Base-by-base conservation (phyloP, 257 asterid genomes). In the Lavandula angustifolia region DNA sequence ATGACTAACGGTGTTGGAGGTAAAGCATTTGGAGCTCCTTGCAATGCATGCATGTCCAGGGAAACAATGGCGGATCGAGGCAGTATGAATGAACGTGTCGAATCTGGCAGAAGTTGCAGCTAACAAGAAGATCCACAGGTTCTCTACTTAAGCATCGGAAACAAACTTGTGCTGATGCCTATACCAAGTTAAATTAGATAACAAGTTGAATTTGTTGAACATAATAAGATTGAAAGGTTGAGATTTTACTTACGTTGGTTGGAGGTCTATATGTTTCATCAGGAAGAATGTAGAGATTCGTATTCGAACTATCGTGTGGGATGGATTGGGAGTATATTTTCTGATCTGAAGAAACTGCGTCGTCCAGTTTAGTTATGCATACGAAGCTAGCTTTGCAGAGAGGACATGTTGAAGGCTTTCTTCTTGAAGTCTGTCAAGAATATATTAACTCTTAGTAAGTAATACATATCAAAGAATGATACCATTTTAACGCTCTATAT, bases 301-400 rank as follows among this genome's bases (percentile, higher is more conserved):
- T 69, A 38, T 77, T 76, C 4, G 82, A 66, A 77, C 62, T 74
- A 72, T 75, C 80, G 16, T 60, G 51, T 1, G 87, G 89, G 63
- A 87, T 58, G 50, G 95, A 78, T 67, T 89, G 97, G n/a, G 97
- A 85, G 49, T 84, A 92, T 80, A 89, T 87, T 75, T 85, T 92
- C 67, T 92, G 97, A 74, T 92, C 99, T 29, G 85, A 81, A 68
- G 85, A 55, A 55, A 65, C 81, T 38, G 91, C 89, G 68, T 76
- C 91, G 0, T 82, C 95, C 60, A 92, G 77, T 78, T 78, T 86
- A 42, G 95, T 78, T 65, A 92, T 92, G 82, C 84, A 81, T 29
- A 68, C 68, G 77, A 87, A 89, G 66, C 74, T 78, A 63, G 89
- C 86, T 83, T 87, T 92, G 86, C 98, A 92, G 75, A 92, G 76